Conservation (phyloP, 2,329 filamentous ascomycete species). For the Claviceps capensis region DNA sequence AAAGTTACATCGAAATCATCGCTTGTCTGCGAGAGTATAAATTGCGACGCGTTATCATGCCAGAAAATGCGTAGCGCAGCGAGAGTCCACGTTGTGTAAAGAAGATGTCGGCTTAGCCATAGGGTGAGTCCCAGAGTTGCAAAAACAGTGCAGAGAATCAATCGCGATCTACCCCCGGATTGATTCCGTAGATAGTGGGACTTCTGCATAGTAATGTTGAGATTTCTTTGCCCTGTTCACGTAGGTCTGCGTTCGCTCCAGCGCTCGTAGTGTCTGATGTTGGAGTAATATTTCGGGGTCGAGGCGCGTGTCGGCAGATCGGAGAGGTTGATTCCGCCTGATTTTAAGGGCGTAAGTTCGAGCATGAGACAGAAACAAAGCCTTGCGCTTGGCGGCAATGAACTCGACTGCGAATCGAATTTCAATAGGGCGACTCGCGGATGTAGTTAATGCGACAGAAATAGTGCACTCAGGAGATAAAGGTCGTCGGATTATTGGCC, state of each 20-base stretch:
- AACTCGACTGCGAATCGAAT: neutral
- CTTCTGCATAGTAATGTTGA: conserved; percentile 3
- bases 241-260: neutral
- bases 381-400: neutral
- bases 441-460: neutral
- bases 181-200: conserved; percentile 3
- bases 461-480: neutral
- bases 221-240: neutral
- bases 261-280: neutral
- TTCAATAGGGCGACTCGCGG: neutral
- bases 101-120: conserved; percentile 9
- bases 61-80: conserved; percentile 15
- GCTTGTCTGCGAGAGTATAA: conserved; percentile 15
- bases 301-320: neutral
- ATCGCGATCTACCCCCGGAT: conserved; percentile 3
- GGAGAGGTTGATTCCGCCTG: neutral
- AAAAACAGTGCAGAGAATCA: conserved; percentile 4
- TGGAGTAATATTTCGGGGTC: neutral
- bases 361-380: neutral
- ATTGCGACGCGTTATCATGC: conserved; percentile 11
- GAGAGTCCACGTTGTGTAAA: conserved; percentile 17
- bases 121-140: conserved; percentile 4
- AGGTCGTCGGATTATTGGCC: neutral
- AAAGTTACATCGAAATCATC: conserved; percentile 22
- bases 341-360: neutral